These are phyloP conservation scores for Furcasterigmium sp. DNA, from an alignment of 2,329 filamentous ascomycete genomes.

Conservation along the genomic window DNA sequence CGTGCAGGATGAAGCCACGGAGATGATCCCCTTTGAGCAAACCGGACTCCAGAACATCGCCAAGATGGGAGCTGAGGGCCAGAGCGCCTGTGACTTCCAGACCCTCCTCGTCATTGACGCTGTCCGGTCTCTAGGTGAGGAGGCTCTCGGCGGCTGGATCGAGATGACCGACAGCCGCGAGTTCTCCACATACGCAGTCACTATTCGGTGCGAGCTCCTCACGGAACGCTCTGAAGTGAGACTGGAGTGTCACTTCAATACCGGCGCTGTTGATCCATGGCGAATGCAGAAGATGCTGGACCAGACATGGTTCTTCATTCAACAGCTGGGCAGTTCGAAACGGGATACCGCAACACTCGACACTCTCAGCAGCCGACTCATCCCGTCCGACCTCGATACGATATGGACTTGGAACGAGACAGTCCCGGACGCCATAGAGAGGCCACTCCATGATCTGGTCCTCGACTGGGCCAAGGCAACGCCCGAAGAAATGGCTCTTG, in stretches of 20 bases:
- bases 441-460: no score
- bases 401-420: no score
- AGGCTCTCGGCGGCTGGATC: no score
- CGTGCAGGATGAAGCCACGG: slow-evolving; percentile 20
- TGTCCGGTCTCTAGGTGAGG: neutral
- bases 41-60: slow-evolving; percentile 23
- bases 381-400: no score
- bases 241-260: no score
- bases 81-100: slow-evolving; percentile 7
- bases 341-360: no score
- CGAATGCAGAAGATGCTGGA: neutral
- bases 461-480: slow-evolving; percentile 3
- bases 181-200: no score
- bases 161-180: no score
- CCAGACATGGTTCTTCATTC: neutral
- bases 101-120: slow-evolving; percentile 1
- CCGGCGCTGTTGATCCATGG: neutral
- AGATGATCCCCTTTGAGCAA: slow-evolving; percentile 22
- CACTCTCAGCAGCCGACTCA: no score
- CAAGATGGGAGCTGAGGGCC: slow-evolving; percentile 1
- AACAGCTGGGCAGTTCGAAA: neutral
- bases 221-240: no score
- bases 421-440: no score
- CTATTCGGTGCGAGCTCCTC: no score
- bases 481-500: slow-evolving; percentile 19